Evolutionary conservation across 345 rosid genomes (phyloP).

Genomic region (Melaleuca quinquenervia): DNA sequence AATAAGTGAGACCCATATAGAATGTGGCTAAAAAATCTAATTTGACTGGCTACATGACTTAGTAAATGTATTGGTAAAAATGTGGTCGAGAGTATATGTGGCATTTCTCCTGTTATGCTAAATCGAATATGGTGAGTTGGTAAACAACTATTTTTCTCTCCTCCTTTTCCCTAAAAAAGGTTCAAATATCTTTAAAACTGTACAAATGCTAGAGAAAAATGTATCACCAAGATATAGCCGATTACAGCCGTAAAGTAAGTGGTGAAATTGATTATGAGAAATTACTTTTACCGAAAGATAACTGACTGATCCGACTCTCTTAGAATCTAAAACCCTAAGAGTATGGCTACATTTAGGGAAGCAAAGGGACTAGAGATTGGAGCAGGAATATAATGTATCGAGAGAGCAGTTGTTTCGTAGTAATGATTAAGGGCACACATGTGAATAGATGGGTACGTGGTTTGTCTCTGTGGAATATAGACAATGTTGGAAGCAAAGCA

Average conservation of each 20-base stretch:
- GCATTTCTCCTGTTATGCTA: background rate
- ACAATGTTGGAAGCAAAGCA: slow-evolving; percentile 13
- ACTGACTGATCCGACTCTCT: background rate
- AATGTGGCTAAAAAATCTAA: background rate
- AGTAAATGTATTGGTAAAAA: background rate
- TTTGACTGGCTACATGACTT: background rate
- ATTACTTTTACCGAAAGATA: background rate
- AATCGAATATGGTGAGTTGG: background rate
- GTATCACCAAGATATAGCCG: background rate
- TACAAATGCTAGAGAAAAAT: background rate
- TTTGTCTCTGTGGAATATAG: slow-evolving; percentile 35
- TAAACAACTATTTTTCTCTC: background rate
- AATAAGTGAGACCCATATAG: background rate
- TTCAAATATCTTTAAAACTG: background rate
- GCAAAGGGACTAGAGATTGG: background rate
- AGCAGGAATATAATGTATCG: slow-evolving; percentile 14
- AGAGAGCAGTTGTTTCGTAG: slow-evolving; percentile 41
- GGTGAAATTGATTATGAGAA: background rate
- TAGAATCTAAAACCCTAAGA: background rate
- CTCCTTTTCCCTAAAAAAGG: background rate
- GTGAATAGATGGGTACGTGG: slow-evolving; percentile 51
- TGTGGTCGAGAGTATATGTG: background rate
- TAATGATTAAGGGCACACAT: slow-evolving; percentile 45
- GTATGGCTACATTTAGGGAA: background rate
- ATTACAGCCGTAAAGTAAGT: background rate